These are phyloP conservation scores for Juglanconis sp. DNA, from an alignment of 2,329 filamentous ascomycete genomes.

Conservation along the genomic window DNA sequence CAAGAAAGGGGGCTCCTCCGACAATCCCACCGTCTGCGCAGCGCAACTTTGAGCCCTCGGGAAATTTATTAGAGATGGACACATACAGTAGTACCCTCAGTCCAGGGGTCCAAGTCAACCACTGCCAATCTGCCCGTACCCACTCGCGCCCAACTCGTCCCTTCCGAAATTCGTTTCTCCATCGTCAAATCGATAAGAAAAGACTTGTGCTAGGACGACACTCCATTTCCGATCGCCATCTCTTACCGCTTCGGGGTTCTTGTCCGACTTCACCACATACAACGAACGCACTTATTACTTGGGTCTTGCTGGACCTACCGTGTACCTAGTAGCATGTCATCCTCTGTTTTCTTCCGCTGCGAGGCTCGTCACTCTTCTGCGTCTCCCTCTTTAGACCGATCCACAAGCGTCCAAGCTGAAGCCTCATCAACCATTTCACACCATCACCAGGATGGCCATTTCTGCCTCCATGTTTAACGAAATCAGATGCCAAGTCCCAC, in stretches of 20 bases:
- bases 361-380: too few relatives aligned
- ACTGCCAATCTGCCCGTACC: constrained; percentile 11
- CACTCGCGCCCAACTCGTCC: constrained; percentile 6
- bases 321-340: too few relatives aligned
- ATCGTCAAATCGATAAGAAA: neutral
- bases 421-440: neutral
- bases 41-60: constrained; percentile 17
- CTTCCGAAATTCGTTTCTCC: constrained; percentile 16
- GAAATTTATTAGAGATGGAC: constrained; percentile 9
- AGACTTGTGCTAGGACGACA: neutral
- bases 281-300: too few relatives aligned
- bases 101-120: neutral
- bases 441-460: neutral
- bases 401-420: neutral
- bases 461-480: neutral
- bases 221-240: neutral
- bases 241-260: neutral
- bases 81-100: neutral
- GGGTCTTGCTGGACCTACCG: too few relatives aligned
- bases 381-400: too few relatives aligned
- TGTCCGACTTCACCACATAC: neutral
- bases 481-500: too few relatives aligned
- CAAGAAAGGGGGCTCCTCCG: constrained; percentile 9
- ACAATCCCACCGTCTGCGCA: neutral
- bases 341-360: too few relatives aligned